A percentile compares a stretch with the other conserved stretches of the same genome.
Evolutionary conservation across 23 red algal species (phyloP).

Genomic region (Gracilaria caudata): DNA sequence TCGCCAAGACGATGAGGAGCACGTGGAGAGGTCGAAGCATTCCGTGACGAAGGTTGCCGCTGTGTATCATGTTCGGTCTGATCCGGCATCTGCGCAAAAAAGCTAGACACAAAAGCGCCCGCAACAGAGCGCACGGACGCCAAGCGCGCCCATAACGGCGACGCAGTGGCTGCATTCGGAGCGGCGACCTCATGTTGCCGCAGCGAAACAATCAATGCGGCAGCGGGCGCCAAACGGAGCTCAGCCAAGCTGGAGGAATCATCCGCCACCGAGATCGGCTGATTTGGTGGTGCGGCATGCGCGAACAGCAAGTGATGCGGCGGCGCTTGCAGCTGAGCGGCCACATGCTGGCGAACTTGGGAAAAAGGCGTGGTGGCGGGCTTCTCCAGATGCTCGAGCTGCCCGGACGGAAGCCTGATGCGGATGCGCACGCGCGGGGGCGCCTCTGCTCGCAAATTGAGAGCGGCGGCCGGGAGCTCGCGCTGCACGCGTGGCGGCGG

Average conservation of each 20-base stretch:
- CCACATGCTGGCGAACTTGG: not conserved
- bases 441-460: not conserved
- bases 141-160: not conserved
- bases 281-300: not conserved
- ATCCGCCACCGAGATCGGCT: not conserved
- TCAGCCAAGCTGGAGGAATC: not conserved
- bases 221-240: not conserved
- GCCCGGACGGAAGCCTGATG: conserved; percentile 4
- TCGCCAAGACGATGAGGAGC: not conserved
- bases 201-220: not conserved
- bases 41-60: not conserved
- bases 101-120: not conserved
- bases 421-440: not conserved
- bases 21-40: not conserved
- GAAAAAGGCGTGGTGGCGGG: not conserved
- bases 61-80: not conserved
- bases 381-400: not conserved
- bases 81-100: conserved; percentile 2
- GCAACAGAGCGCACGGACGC: not conserved
- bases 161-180: not conserved
- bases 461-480: not conserved
- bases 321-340: not conserved
- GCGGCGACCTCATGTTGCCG: not conserved
- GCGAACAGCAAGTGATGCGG: not conserved
- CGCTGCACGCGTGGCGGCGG: not conserved